These are phyloP conservation scores for Wickerhamiella vanderwaltii DNA, from an alignment of 805 yeast species.

Conservation along the genomic window DNA sequence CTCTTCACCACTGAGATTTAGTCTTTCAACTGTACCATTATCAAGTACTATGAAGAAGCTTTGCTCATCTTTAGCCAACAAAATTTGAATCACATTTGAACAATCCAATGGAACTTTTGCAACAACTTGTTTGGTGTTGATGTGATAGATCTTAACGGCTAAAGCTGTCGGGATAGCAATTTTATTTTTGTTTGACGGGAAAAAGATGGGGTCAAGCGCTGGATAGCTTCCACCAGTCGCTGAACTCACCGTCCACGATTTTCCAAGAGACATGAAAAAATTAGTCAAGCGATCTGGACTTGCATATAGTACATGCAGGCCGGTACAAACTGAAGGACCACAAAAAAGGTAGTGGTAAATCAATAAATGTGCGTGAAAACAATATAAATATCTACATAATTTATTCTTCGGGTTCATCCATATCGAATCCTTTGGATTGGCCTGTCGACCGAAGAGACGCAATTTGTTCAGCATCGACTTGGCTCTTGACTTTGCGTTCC, in stretches of 20 bases:
- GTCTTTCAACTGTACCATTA: slow-evolving; percentile 15
- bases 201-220: slow-evolving; percentile 28
- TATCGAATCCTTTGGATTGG: slow-evolving; percentile 46
- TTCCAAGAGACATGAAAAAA: slow-evolving; percentile 9
- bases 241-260: slow-evolving; percentile 23
- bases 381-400: background rate
- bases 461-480: slow-evolving; percentile 63
- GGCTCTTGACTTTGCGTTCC: slow-evolving; percentile 75
- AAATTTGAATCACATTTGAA: slow-evolving; percentile 25
- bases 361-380: background rate
- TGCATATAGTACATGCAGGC: background rate
- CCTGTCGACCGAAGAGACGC: slow-evolving; percentile 56
- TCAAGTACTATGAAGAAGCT: slow-evolving; percentile 23
- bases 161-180: slow-evolving; percentile 29
- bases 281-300: slow-evolving; percentile 1
- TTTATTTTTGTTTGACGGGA: slow-evolving; percentile 23
- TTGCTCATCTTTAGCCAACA: slow-evolving; percentile 20
- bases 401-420: slow-evolving; percentile 36
- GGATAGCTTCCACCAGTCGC: slow-evolving; percentile 30
- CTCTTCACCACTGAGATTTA: slow-evolving; percentile 15
- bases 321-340: no score
- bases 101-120: slow-evolving; percentile 27
- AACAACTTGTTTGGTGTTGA: slow-evolving; percentile 28
- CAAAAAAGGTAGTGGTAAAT: background rate
- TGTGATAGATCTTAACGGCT: slow-evolving; percentile 29